A percentile compares a stretch with the other conserved stretches of the same genome.
These are phyloP conservation scores for Pezicula neosporulosa DNA, from an alignment of 2,329 filamentous ascomycete genomes.

Conservation along the genomic window DNA sequence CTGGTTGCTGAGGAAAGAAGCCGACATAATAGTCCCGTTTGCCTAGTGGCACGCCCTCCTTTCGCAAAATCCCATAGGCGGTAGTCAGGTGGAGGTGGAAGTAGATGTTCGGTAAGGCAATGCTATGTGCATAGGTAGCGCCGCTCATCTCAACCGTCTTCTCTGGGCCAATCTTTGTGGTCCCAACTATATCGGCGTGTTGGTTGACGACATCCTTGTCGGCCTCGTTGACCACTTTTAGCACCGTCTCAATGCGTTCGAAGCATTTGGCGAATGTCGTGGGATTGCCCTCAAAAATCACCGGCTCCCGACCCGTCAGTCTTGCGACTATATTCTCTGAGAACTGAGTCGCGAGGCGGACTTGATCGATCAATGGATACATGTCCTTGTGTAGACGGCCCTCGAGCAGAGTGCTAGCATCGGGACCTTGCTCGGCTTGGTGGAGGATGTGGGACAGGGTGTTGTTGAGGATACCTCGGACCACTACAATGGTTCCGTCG, in stretches of 20 bases:
- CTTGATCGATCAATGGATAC: constrained; percentile 41
- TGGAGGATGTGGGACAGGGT: no score
- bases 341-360: constrained; percentile 24
- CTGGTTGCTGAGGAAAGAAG: constrained; percentile 5
- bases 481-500: no score
- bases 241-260: constrained; percentile 22
- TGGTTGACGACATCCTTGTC: constrained; percentile 23
- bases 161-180: constrained; percentile 12
- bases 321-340: constrained; percentile 21
- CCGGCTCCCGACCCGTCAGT: constrained; percentile 21
- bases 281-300: constrained; percentile 13
- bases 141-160: constrained; percentile 7
- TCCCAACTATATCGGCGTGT: constrained; percentile 10
- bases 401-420: constrained; percentile 23
- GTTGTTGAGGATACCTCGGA: no score
- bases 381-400: constrained; percentile 44
- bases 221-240: constrained; percentile 14
- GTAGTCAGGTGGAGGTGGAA: constrained; percentile 60
- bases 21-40: constrained; percentile 47
- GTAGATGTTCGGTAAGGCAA: constrained; percentile 54
- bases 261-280: constrained; percentile 19
- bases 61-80: constrained; percentile 56
- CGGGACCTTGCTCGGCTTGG: constrained; percentile 17
- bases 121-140: constrained; percentile 40
- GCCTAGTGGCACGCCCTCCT: constrained; percentile 54